Conservation (phyloP, 306 rosid species). For the Comarum palustre region DNA sequence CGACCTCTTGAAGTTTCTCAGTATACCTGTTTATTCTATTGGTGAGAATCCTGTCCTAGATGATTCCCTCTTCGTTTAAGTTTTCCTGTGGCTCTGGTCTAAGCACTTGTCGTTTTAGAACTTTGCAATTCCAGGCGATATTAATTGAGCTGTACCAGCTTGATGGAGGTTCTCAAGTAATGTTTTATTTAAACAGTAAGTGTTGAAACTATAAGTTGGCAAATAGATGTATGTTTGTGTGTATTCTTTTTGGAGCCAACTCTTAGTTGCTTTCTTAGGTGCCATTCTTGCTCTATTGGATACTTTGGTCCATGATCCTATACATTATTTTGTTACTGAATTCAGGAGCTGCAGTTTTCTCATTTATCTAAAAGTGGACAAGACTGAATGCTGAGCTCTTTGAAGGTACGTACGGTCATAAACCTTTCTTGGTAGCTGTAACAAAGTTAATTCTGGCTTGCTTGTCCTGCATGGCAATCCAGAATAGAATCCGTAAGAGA, state of each 20-base stretch:
- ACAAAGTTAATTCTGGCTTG: neutral
- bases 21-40: constrained; percentile 28
- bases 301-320: constrained; percentile 32
- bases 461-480: neutral
- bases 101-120: constrained; percentile 32
- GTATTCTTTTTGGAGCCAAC: neutral
- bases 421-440: neutral
- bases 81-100: constrained; percentile 22
- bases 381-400: constrained; percentile 41
- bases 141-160: constrained; percentile 36
- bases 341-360: constrained; percentile 46
- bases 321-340: constrained; percentile 27
- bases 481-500: neutral
- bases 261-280: constrained; percentile 9
- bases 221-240: neutral
- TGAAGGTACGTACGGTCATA: constrained; percentile 39
- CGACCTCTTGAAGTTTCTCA: constrained; percentile 61
- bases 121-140: constrained; percentile 30
- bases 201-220: constrained; percentile 17
- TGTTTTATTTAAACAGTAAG: constrained; percentile 39
- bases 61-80: constrained; percentile 13
- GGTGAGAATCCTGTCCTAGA: constrained; percentile 42
- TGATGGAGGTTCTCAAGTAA: constrained; percentile 37
- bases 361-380: constrained; percentile 19
- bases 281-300: constrained; percentile 24